Conservation (phyloP, 2,329 filamentous ascomycete species). For the Cytospora paraplurivora region DNA sequence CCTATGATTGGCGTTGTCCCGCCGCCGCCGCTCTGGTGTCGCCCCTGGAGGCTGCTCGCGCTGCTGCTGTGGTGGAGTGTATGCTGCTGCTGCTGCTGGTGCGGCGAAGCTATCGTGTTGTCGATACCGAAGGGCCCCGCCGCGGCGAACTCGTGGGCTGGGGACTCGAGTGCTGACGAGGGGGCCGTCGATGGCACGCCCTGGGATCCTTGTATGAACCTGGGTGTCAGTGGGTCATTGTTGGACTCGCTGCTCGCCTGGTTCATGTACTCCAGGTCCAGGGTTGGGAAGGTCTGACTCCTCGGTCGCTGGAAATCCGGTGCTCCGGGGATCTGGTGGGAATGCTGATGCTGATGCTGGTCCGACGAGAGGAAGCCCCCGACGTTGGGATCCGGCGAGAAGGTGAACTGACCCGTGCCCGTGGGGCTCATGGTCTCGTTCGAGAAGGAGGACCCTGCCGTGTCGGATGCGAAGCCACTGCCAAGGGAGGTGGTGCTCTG, state of each 20-base stretch:
- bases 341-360: conserved; percentile 39
- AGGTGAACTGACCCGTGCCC: conserved; percentile 70
- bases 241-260: conserved; percentile 39
- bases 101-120: conserved; percentile 45
- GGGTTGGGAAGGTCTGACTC: conserved; percentile 82
- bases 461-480: conserved; percentile 64
- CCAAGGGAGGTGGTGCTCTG: conserved; percentile 68
- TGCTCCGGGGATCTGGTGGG: conserved; percentile 35
- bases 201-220: conserved; percentile 37
- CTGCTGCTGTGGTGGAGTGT: conserved; percentile 55
- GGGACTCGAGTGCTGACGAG: conserved; percentile 55
- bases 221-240: conserved; percentile 52
- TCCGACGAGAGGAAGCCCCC: conserved; percentile 61
- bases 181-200: conserved; percentile 50
- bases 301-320: conserved; percentile 71
- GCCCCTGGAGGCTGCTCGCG: conserved; percentile 49
- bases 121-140: conserved; percentile 47
- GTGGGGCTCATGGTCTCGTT: conserved; percentile 72
- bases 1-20: conserved; percentile 36
- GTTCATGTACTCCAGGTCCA: conserved; percentile 62
- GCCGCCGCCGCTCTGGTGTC: conserved; percentile 34
- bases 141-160: conserved; percentile 48
- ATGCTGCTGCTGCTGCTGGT: conserved; percentile 45
- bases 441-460: conserved; percentile 67
- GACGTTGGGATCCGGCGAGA: conserved; percentile 72